Evolutionary conservation across 2,329 filamentous ascomycete species (phyloP).

Genomic region (Paecilomyces sp.): DNA sequence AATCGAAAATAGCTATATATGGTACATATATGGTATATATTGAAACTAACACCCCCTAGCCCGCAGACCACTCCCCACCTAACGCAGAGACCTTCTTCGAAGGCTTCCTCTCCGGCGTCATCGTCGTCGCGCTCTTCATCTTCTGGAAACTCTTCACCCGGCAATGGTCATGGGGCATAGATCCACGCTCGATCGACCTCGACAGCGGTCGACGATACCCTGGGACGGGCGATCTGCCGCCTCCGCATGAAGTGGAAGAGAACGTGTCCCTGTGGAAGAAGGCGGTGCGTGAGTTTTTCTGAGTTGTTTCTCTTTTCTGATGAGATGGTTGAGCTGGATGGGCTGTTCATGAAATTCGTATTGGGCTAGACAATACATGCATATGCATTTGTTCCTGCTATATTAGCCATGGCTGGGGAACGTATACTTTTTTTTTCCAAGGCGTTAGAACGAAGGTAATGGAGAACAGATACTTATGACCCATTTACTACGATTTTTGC

Average conservation of each 20-base stretch:
- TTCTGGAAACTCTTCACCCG: constrained; percentile 27
- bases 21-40: too few relatives aligned
- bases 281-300: background rate
- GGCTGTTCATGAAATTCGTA: background rate
- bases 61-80: constrained; percentile 10
- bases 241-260: background rate
- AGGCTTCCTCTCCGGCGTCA: constrained; percentile 40
- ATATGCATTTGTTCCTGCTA: too few relatives aligned
- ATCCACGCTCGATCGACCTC: background rate
- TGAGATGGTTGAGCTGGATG: background rate
- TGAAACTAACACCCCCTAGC: background rate
- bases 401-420: too few relatives aligned
- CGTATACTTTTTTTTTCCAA: too few relatives aligned
- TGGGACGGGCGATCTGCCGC: background rate
- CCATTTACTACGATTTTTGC: too few relatives aligned
- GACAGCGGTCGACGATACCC: background rate
- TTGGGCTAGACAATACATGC: too few relatives aligned
- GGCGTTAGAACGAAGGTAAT: too few relatives aligned
- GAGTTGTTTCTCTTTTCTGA: background rate
- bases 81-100: constrained; percentile 40
- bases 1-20: too few relatives aligned
- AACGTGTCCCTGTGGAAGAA: background rate
- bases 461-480: too few relatives aligned
- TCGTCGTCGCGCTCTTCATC: constrained; percentile 36
- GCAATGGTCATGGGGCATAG: background rate